Evolutionary conservation across 139 green algal genomes (phyloP), one percentile per base, ranked within the genome.

Genomic region (Raphidocelis subcapitata): DNA sequence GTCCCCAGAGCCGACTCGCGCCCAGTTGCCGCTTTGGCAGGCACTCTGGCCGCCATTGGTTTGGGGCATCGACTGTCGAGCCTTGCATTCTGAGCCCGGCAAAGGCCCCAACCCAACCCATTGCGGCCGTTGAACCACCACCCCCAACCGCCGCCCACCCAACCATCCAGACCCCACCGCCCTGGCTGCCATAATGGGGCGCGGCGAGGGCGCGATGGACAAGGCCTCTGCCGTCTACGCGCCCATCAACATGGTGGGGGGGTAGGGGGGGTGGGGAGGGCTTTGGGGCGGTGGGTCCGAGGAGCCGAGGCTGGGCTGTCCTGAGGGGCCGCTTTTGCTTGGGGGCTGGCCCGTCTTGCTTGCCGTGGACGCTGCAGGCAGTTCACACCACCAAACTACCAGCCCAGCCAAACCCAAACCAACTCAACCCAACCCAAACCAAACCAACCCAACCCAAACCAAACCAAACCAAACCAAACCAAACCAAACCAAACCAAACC

Each of bases 201-300:
- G 84, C 4, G 81, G 81, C 3, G 75, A 79, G 36, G 78, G 69
- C 20, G 81, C 74, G 15, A 28, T 84, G 55, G 84, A 89, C 68
- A 89, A 84, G 54, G 68, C 79, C 8, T 29, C 67, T 1, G 60
- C 66, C 26, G 61, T 59, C 23, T 84, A 84, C 41, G 35, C 47
- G 20, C 69, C 70, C 46, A 76, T 84, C 63, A 84, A 80, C 79
- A 46, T 33, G 2, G 35, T 37, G 23, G 3, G n/a, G 23, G 2
- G 35, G 62, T 18, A 1, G 8, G 12, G 18, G 23, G 24, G 20
- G 12, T 54, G 49, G 21, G 49, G 49, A 18, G 49, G 49, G 49
- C 18, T 18, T 21, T 21, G 49, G 20, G 49, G 20, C 49, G 49
- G n/a, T n/a, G n/a, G n/a, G n/a, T n/a, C n/a, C n/a, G n/a, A n/a